Conservation (phyloP, 331 rosid genomes). For the Quercus tomentella region DNA sequence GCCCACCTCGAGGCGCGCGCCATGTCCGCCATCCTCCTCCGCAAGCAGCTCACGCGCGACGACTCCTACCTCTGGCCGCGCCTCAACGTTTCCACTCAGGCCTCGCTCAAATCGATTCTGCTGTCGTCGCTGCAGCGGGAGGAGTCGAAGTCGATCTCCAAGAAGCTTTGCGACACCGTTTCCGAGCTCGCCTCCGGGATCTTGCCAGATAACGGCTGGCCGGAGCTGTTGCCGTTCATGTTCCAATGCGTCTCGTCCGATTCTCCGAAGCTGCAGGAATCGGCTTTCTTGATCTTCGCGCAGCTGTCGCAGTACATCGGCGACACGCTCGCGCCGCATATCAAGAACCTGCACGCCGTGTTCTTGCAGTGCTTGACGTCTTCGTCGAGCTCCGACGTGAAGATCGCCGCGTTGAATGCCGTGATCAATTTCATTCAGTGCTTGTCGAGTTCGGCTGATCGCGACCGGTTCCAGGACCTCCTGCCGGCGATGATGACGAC, state of each 20-base stretch:
- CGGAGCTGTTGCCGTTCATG: constrained; percentile 86
- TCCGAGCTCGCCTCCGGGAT: constrained; percentile 95
- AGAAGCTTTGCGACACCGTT: constrained; percentile 85
- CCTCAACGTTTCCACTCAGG: constrained; percentile 47
- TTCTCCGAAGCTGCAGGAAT: constrained; percentile 76
- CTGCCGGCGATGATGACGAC: constrained; percentile 91
- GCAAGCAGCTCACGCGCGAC: constrained; percentile 92
- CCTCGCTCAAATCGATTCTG: constrained; percentile 71
- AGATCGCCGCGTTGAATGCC: constrained; percentile 82
- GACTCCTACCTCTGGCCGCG: constrained; percentile 94
- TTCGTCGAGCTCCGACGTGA: constrained; percentile 56
- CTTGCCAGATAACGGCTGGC: constrained; percentile 84
- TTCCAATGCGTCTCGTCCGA: constrained; percentile 88
- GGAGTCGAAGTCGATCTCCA: constrained; percentile 66
- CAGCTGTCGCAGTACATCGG: constrained; percentile 93
- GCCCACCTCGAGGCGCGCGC: constrained; percentile 77
- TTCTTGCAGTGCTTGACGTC: constrained; percentile 70
- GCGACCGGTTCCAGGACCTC: constrained; percentile 90
- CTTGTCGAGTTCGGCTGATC: constrained; percentile 60
- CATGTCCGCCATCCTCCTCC: constrained; percentile 91
- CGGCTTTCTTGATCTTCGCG: constrained; percentile 84
- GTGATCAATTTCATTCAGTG: constrained; percentile 93
- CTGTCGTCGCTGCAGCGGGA: constrained; percentile 68
- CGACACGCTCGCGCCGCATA: constrained; percentile 68
- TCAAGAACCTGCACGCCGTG: constrained; percentile 73